Conservation (phyloP, 2,329 filamentous ascomycete species). For the Fusarium pseudocircinatum region DNA sequence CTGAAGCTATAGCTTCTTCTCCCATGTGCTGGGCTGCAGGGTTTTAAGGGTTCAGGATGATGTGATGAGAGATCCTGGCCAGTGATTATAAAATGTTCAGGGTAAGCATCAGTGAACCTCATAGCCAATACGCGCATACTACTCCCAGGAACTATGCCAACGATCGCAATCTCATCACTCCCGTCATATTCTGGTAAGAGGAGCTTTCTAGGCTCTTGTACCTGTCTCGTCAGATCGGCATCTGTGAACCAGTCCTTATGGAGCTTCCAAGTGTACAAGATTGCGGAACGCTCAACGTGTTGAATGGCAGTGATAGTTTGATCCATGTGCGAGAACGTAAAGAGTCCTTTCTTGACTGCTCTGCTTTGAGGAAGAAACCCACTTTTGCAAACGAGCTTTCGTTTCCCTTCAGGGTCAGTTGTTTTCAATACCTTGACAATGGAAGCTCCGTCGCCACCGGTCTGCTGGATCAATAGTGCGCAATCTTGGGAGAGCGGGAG, state of each 20-base stretch:
- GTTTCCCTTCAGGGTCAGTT: neutral
- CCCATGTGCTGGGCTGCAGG: no score
- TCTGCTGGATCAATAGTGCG: neutral
- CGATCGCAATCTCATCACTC: neutral
- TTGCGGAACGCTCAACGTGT: neutral
- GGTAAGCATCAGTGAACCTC: no score
- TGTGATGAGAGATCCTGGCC: neutral
- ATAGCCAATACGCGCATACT: neutral
- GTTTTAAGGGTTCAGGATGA: rapidly evolving
- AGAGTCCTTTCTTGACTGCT: neutral
- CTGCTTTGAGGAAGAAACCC: neutral
- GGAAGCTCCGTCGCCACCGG: neutral
- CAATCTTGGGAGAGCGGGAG: neutral
- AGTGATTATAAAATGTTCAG: neutral
- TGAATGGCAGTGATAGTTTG: neutral
- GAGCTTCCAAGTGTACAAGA: neutral
- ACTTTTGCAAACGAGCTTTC: neutral
- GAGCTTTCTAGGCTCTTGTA: neutral
- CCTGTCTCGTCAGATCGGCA: no score
- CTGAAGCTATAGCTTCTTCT: neutral
- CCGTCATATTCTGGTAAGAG: no score
- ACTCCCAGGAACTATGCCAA: neutral
- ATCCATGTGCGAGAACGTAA: neutral
- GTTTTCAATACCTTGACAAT: neutral
- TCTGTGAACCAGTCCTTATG: neutral